Evolutionary conservation across 139 green algal genomes (phyloP), one percentile per base, ranked within the genome.

Genomic region (Trebouxia sp.): DNA sequence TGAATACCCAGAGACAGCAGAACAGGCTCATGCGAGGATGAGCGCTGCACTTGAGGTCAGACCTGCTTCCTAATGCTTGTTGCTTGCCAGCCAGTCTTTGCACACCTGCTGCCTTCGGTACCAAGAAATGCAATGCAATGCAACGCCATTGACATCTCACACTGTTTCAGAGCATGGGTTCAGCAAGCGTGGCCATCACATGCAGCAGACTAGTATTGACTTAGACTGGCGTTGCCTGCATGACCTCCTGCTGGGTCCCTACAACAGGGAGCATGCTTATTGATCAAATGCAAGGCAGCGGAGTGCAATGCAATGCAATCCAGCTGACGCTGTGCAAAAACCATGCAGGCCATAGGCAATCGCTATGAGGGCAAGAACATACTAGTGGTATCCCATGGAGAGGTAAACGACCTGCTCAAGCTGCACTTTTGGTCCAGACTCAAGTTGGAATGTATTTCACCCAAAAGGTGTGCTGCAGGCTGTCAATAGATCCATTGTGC

Each of bases 371-470:
- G 48, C n/a, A 66, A 66, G 41, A 82, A 83, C n/a, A 38, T 83
- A 14, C 50, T 79, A 67, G 38, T 83, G 6, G 69, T 83, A 20
- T 62, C 65, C 24, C 79, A 83, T 58, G 79, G 79, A 17, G 79
- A 83, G 50, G 79, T 43, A 20, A 43, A 37, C 20, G 35, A 10
- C 35, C 1, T 37, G 37, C 41, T 26, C 15, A 39, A 37, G 4
- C 26, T 53, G 35, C 22, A 75, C 17, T 6, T 55, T 12, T 58
- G 22, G 58, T 42, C 1, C 12, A 17, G 4, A 32, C 1, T 38
- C 14, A 37, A 22, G n/a, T 1, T 24, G 7, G 55, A 17, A 38
- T 6, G 26, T 65, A 32, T 26, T 28, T n/a, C n/a, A n/a, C n/a
- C n/a, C n/a, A n/a, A n/a, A n/a, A n/a, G n/a, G n/a, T n/a, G 3